Evolutionary conservation across 805 yeast genomes (phyloP), one percentile per base, ranked within the genome.

Genomic region (Candida schatavii): DNA sequence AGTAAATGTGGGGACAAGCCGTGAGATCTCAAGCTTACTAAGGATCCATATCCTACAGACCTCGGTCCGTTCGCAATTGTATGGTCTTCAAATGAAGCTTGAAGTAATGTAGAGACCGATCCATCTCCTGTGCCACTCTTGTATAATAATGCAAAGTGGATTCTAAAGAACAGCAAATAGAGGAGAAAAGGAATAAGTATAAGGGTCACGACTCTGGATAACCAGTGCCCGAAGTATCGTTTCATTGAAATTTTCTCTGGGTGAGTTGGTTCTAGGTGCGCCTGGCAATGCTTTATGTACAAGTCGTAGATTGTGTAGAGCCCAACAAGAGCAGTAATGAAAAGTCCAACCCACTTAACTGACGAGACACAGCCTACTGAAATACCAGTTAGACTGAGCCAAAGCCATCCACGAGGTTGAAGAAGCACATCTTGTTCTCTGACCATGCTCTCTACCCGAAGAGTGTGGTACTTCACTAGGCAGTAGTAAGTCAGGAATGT

Each of bases 111-210:
- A 14, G 93, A 83, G 68, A 93, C 87, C 40, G 93, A 82, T 2
- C 95, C 85, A 61, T 91, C 96, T 32, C 98, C 99, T 0, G 96
- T 81, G 15, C 99, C 99, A 1, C 95, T 77, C 53, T 81, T 81
- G 54, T 76, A 79, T 43, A 93, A 75, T 29, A 89, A 67, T 15
- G 74, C 54, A 53, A 93, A 93, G 61, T 93, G 99, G 32, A 86
- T 68, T 57, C 82, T 85, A 75, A 93, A 93, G 54, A 83, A 78
- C 25, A 75, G 54, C 55, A 86, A 57, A 56, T 88, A 93, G 19
- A 91, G 78, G 23, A 72, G 23, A 22, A 81, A 56, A 2, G 99
- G 99, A 15, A 88, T 61, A 1, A 84, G 34, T 32, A 93, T 87
- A 55, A 93, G 68, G 10, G 82, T 66, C 7, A 75, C 39, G 29